Conservation (phyloP, 495 filamentous ascomycete genomes). For the Penicillium bovifimosum region DNA sequence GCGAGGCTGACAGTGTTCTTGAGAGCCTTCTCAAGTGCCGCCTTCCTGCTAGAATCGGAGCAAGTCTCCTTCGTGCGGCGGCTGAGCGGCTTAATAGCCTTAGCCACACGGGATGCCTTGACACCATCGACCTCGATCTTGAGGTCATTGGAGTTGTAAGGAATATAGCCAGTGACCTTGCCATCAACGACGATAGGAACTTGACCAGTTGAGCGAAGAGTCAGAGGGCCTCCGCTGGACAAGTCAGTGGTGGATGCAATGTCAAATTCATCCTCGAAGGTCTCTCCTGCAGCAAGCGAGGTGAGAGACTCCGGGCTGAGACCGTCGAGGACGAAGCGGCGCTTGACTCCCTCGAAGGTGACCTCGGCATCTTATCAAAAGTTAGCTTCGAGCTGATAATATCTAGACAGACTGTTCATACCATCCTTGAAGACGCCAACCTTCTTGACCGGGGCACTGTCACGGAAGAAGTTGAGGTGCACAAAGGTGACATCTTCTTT, state of each 20-base stretch:
- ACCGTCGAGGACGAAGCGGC: slow-evolving; percentile 39
- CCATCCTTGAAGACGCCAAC: slow-evolving; percentile 49
- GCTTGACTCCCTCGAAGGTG: slow-evolving; percentile 53
- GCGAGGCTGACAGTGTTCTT: slow-evolving; percentile 47
- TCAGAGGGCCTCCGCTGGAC: slow-evolving; percentile 41
- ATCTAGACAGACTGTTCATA: slow-evolving; percentile 20
- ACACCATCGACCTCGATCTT: slow-evolving; percentile 42
- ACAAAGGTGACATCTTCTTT: slow-evolving; percentile 50
- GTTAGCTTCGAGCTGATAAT: not conserved
- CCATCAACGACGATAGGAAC: slow-evolving; percentile 42
- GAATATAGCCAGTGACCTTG: slow-evolving; percentile 18
- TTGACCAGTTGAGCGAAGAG: slow-evolving; percentile 45
- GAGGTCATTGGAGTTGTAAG: slow-evolving; percentile 23
- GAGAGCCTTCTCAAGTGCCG: slow-evolving; percentile 42
- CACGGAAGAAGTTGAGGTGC: slow-evolving; percentile 58
- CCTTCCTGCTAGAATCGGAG: slow-evolving; percentile 41
- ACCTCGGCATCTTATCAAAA: slow-evolving; percentile 39
- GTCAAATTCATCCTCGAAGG: slow-evolving; percentile 51
- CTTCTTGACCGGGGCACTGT: slow-evolving; percentile 55
- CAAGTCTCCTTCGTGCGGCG: slow-evolving; percentile 48
- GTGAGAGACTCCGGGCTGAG: slow-evolving; percentile 50
- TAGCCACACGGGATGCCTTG: slow-evolving; percentile 43
- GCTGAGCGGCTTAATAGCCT: slow-evolving; percentile 37
- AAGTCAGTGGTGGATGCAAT: slow-evolving; percentile 54
- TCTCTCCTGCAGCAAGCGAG: slow-evolving; percentile 50